Percentiles rank a stretch among this genome's conserved stretches.
phyloP scores from a whole-genome alignment of 1,284 basidiomycete species.

The Ustilago curta region DNA sequence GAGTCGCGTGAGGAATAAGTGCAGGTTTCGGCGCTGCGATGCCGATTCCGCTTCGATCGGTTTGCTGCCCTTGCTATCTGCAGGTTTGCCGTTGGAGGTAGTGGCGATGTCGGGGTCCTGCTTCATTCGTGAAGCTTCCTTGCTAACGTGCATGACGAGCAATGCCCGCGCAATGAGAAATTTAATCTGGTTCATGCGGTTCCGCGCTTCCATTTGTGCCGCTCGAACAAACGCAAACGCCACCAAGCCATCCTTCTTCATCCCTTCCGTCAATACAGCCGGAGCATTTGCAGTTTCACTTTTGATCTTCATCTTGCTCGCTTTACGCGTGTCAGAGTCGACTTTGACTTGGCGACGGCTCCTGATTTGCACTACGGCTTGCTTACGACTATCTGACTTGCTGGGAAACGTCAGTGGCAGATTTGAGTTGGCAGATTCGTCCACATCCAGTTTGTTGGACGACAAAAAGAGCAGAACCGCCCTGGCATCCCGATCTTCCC shows the following conservation, averaged over 20 bases:
- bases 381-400: conserved; percentile 15
- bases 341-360: conserved; percentile 5
- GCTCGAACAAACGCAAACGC: conserved; percentile 22
- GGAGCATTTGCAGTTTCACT: background rate
- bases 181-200: conserved; percentile 42
- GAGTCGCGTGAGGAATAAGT: conserved; percentile 18
- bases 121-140: background rate
- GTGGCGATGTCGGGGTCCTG: background rate
- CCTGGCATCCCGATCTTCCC: conserved; percentile 21
- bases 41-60: background rate
- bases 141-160: background rate
- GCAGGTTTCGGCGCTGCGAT: conserved; percentile 1
- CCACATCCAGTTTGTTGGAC: conserved; percentile 27
- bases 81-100: background rate
- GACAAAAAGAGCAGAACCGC: conserved; percentile 22
- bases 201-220: conserved; percentile 31
- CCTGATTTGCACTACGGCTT: conserved; percentile 8
- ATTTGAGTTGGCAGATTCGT: conserved; percentile 9
- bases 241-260: conserved; percentile 24
- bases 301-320: background rate
- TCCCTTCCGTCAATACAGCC: conserved; percentile 14
- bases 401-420: conserved; percentile 14
- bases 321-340: conserved; percentile 1
- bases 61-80: background rate
- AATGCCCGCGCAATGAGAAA: conserved; percentile 32